Evolutionary conservation across 202 grass and related monocot genomes (phyloP).

Genomic region (Zoysia matrella): DNA sequence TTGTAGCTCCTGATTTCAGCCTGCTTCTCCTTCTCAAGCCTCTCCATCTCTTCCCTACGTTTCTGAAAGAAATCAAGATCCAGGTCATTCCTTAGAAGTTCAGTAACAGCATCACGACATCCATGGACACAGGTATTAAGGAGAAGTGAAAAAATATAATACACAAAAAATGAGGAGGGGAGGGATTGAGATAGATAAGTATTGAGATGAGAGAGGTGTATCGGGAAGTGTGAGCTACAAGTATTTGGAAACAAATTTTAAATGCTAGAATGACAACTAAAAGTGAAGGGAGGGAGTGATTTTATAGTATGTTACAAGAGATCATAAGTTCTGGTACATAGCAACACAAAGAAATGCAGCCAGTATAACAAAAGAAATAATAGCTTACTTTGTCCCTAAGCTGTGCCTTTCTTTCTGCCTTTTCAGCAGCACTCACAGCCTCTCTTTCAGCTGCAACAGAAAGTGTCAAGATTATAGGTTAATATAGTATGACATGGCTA

Average conservation of each 20-base stretch:
- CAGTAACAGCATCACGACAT: not conserved
- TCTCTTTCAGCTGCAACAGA: constrained; percentile 85
- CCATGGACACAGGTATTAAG: not conserved
- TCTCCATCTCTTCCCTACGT: constrained; percentile 92
- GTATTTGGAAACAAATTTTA: too few species aligned
- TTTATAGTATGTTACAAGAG: not conserved
- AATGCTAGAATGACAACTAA: too few species aligned
- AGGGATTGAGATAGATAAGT: too few species aligned
- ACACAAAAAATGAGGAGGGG: too few species aligned
- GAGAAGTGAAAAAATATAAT: too few species aligned
- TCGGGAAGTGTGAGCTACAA: too few species aligned
- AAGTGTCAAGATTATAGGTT: constrained; percentile 19
- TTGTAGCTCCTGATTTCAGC: constrained; percentile 96
- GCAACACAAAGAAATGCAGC: not conserved
- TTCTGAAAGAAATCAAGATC: constrained; percentile 59
- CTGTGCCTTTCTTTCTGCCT: constrained; percentile 85
- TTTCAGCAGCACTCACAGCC: constrained; percentile 72
- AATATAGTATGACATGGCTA: constrained; percentile 23
- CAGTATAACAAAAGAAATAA: constrained; percentile 14
- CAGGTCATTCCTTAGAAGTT: constrained; percentile 4
- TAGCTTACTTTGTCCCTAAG: constrained; percentile 82
- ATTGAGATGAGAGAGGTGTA: too few species aligned
- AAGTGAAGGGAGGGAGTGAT: not conserved
- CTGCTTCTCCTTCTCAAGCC: constrained; percentile 89
- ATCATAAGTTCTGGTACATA: not conserved